Conservation (phyloP, 768 basidiomycete species). For the Boletus rubescentipes region DNA sequence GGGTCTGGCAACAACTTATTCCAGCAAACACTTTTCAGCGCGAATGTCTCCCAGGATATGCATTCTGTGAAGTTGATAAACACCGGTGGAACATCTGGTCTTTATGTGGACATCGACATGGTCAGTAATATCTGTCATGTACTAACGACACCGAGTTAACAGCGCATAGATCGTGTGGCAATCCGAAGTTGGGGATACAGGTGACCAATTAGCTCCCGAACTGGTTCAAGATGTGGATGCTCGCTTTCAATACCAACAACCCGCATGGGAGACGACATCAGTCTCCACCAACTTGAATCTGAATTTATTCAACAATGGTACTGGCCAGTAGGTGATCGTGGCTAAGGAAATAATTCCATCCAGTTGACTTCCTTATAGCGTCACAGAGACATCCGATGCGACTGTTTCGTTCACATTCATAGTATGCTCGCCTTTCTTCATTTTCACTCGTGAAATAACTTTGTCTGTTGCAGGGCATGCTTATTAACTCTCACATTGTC, state of each 20-base stretch:
- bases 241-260: constrained; percentile 37
- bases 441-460: constrained; percentile 1
- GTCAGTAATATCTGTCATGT: constrained; percentile 18
- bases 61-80: constrained; percentile 38
- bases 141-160: neutral
- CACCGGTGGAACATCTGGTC: constrained; percentile 32
- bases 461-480: constrained; percentile 20
- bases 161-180: constrained; percentile 26
- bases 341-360: neutral
- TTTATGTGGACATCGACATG: constrained; percentile 47
- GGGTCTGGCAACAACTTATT: constrained; percentile 34
- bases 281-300: constrained; percentile 31
- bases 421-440: constrained; percentile 27
- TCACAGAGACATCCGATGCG: constrained; percentile 34
- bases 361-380: constrained; percentile 22
- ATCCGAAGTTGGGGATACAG: constrained; percentile 22
- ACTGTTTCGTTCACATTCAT: constrained; percentile 38
- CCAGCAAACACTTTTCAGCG: constrained; percentile 40
- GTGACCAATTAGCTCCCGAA: constrained; percentile 19
- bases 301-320: constrained; percentile 41
- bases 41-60: constrained; percentile 29
- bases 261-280: constrained; percentile 37
- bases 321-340: constrained; percentile 38
- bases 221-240: constrained; percentile 36
- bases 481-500: neutral